Base-by-base conservation (phyloP, 108 stramenopile species). In the Fragilaria radians region DNA sequence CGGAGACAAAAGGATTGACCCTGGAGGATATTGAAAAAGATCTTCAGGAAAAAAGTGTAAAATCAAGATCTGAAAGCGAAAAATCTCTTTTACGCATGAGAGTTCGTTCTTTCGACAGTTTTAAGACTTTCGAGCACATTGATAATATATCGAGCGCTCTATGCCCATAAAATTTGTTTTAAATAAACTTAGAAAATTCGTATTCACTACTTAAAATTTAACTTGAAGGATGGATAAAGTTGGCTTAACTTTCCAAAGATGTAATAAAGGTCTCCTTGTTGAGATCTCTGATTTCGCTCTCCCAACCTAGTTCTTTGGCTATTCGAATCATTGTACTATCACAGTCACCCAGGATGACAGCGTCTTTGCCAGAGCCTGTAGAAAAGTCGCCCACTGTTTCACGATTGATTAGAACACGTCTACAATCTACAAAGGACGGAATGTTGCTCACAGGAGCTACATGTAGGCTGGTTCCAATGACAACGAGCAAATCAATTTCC, bases 391-490 rank as follows among this genome's bases (percentile, higher is more conserved):
- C 86, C 5, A 85, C 85, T 28, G 73, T 25, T 47, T 93, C 91
- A 31, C 83, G 69, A 59, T 93, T 93, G 34, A 93, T 70, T 2
- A 93, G 52, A 0, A 81, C 68, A 11, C 83, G 76, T 11, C 61
- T 74, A 25, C 79, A 82, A 11, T 57, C n/a, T 5, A 87, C 83
- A 79, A 81, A 81, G 22, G 80, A 60, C 0, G 91, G 91, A 33
- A 93, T 89, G 63, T 74, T 52, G n/a, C 83, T 71, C 24, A 95
- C 88, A 26, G 95, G 95, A 51, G 77, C 79, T 7, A 96, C 95
- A 55, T 76, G 74, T 26, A 97, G 71, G 28, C 64, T 71, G 3
- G 96, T 95, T 51, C 96, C 96, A 83, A 95, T 80, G 18, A 95
- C 83, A 18, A 97, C 56, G 5, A 93, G 31, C 32, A 94, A 61